A percentile compares a stretch with the other conserved stretches of the same genome.
phyloP scores from a whole-genome alignment of 176 grass and related monocot genomes.

The Oryza rufipogon region DNA sequence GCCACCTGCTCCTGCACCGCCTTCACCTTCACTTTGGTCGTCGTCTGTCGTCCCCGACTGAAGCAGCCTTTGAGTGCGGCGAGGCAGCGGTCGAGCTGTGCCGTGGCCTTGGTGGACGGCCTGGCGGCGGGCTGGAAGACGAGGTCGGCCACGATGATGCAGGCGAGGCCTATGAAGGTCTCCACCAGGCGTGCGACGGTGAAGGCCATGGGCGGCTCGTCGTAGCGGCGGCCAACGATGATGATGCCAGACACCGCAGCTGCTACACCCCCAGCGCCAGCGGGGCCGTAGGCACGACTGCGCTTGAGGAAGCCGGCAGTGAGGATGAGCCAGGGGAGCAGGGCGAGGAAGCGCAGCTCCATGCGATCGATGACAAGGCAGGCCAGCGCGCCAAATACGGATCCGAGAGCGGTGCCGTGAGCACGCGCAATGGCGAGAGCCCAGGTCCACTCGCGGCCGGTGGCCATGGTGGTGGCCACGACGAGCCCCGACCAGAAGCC shows the following conservation, averaged over 20 bases:
- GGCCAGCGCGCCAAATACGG: conserved; percentile 65
- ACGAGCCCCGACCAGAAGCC: conserved; percentile 83
- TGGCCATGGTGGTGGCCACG: conserved; percentile 74
- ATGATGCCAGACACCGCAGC: conserved; percentile 61
- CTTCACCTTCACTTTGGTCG: conserved; percentile 16
- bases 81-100: conserved; percentile 53
- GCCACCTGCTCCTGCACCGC: conserved; percentile 41
- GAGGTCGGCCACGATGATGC: conserved; percentile 53
- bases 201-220: conserved; percentile 66
- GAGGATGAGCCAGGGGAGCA: conserved; percentile 75
- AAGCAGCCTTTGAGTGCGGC: conserved; percentile 37
- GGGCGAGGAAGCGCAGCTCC: conserved; percentile 76
- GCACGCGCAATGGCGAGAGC: conserved; percentile 54
- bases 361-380: conserved; percentile 66
- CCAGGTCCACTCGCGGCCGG: conserved; percentile 65
- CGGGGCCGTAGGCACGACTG: conserved; percentile 63
- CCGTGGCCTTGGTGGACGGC: conserved; percentile 59
- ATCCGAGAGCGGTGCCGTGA: conserved; percentile 69
- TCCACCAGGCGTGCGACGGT: conserved; percentile 60
- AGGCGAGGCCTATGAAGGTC: conserved; percentile 76
- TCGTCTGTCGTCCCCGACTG: neutral
- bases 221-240: conserved; percentile 68
- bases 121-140: conserved; percentile 62
- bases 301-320: conserved; percentile 55
- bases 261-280: conserved; percentile 50